phyloP scores from a whole-genome alignment of 345 rosid genomes.

The Carallia pectinifolia region DNA sequence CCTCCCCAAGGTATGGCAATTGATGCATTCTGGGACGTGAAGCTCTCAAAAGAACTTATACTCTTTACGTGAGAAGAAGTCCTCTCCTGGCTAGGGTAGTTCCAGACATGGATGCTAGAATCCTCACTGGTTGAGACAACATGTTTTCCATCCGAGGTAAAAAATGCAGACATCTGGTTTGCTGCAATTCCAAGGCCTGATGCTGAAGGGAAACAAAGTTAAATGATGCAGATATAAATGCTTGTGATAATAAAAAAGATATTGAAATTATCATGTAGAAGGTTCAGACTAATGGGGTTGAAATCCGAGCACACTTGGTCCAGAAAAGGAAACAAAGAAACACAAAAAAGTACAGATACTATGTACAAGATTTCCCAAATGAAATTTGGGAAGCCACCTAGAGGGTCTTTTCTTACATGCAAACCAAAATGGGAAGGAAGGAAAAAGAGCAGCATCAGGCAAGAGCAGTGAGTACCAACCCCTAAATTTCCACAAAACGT shows the following conservation, averaged over 20 bases:
- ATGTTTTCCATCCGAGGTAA: slow-evolving; percentile 41
- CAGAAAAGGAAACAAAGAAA: background rate
- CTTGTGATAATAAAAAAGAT: background rate
- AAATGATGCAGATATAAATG: background rate
- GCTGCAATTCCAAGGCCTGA: slow-evolving; percentile 33
- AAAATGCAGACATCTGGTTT: slow-evolving; percentile 39
- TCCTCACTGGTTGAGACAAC: slow-evolving; percentile 46
- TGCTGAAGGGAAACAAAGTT: background rate
- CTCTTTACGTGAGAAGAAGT: slow-evolving; percentile 24
- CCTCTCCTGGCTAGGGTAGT: slow-evolving; percentile 22
- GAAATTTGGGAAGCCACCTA: background rate
- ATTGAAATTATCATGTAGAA: background rate
- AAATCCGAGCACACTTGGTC: too few relatives aligned
- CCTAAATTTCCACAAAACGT: slow-evolving; percentile 37
- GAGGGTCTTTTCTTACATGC: too few relatives aligned
- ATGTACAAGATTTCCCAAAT: background rate
- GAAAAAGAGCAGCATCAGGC: background rate
- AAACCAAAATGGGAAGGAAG: background rate
- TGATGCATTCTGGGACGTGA: slow-evolving; percentile 36
- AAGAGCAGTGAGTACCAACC: slow-evolving; percentile 11
- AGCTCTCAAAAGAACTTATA: slow-evolving; percentile 34
- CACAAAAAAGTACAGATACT: background rate
- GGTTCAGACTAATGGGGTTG: background rate
- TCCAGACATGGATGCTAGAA: slow-evolving; percentile 45
- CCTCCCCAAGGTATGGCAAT: slow-evolving; percentile 42